A percentile compares a stretch with the other conserved stretches of the same genome.
phyloP scores from a whole-genome alignment of 768 basidiomycete genomes.

The Chalciporus sphaerocephalus region DNA sequence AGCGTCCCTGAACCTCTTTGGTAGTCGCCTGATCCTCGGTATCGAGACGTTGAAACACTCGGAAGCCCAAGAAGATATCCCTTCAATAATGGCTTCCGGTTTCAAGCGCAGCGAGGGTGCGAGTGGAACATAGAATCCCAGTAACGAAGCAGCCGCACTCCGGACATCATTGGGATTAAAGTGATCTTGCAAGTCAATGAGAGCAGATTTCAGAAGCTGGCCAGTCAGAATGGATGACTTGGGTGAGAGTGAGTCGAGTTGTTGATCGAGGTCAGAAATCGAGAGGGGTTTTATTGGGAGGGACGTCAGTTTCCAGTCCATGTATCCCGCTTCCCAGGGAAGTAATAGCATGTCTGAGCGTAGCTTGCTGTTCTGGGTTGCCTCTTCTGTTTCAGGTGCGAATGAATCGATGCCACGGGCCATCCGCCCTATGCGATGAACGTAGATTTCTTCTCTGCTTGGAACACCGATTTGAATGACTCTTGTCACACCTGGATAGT shows the following conservation, averaged over 20 bases:
- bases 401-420: conserved; percentile 57
- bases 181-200: conserved; percentile 30
- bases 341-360: conserved; percentile 72
- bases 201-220: conserved; percentile 24
- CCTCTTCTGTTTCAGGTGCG: conserved; percentile 28
- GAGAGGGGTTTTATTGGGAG: conserved; percentile 67
- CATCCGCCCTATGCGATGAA: conserved; percentile 84
- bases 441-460: conserved; percentile 60
- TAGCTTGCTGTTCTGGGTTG: background rate
- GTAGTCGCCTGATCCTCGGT: conserved; percentile 15
- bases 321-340: conserved; percentile 74
- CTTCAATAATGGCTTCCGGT: conserved; percentile 45
- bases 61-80: conserved; percentile 56
- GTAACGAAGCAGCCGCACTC: conserved; percentile 59
- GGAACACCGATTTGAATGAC: conserved; percentile 92
- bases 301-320: conserved; percentile 54
- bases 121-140: conserved; percentile 70
- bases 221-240: conserved; percentile 9
- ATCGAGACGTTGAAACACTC: conserved; percentile 22
- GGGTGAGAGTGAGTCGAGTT: conserved; percentile 11
- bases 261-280: conserved; percentile 8
- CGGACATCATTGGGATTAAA: conserved; percentile 50
- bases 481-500: conserved; percentile 84
- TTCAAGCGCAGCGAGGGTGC: conserved; percentile 43
- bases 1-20: conserved; percentile 21